phyloP scores from a whole-genome alignment of 2,329 filamentous ascomycete species.

The Colletotrichum noveboracense region DNA sequence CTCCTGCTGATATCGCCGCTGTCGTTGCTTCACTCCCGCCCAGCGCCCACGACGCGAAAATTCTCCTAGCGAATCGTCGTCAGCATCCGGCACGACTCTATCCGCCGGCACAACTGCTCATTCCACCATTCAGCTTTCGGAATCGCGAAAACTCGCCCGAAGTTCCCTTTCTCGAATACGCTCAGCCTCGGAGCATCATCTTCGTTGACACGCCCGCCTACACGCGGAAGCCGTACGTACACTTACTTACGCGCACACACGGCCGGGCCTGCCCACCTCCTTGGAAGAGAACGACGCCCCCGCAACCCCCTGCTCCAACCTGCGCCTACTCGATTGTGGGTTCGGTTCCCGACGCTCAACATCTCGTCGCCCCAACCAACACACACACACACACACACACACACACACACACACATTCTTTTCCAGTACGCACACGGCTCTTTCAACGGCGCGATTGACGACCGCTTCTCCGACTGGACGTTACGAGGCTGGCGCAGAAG shows the following conservation, averaged over 20 bases:
- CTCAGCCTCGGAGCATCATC: background rate
- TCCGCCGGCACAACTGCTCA: background rate
- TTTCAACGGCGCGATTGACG: background rate
- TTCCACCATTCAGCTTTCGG: constrained; percentile 2
- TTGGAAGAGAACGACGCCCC: constrained; percentile 14
- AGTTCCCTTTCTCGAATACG: background rate
- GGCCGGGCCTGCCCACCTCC: background rate
- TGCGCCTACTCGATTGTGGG: constrained; percentile 22
- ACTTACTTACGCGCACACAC: background rate
- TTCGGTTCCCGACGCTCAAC: constrained; percentile 13
- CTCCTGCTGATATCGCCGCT: background rate
- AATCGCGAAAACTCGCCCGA: background rate
- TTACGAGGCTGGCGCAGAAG: background rate
- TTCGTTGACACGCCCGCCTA: background rate
- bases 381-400: constrained; percentile 3
- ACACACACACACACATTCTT: background rate
- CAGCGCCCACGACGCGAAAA: constrained; percentile 13
- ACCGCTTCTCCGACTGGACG: background rate
- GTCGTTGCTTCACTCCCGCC: background rate
- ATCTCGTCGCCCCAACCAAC: constrained; percentile 5
- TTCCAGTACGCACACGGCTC: background rate
- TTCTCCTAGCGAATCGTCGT: constrained; percentile 1
- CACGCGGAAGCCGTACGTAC: background rate
- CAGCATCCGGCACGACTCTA: background rate
- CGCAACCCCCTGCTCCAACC: constrained; percentile 18